A percentile compares a stretch with the other conserved stretches of the same genome.
phyloP scores from a whole-genome alignment of 805 yeast genomes.

The Debaryomyces prosopidis region DNA sequence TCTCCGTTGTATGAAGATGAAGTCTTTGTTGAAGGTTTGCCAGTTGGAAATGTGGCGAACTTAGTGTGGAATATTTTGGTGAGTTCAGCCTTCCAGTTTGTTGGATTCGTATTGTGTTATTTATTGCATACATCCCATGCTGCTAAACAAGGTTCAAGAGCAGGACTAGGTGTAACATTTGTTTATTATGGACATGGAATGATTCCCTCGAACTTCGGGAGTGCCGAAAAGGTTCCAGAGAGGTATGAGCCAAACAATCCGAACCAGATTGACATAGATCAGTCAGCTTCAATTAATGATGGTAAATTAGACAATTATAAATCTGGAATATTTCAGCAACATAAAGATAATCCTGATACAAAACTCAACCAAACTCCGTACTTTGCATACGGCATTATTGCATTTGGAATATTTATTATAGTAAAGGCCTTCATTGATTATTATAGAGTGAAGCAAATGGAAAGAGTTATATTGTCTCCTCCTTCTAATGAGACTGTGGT shows the following conservation, averaged over 20 bases:
- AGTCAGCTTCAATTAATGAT: constrained; percentile 23
- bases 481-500: constrained; percentile 18
- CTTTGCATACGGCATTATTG: constrained; percentile 61
- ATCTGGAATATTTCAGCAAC: constrained; percentile 25
- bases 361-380: constrained; percentile 39
- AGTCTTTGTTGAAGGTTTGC: constrained; percentile 90
- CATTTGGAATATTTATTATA: constrained; percentile 66
- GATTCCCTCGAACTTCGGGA: constrained; percentile 42
- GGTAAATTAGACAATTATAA: constrained; percentile 30
- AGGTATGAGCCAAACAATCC: constrained; percentile 36
- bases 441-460: constrained; percentile 74
- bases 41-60: constrained; percentile 89
- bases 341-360: constrained; percentile 4
- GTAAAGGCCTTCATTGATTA: constrained; percentile 72
- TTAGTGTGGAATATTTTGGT: constrained; percentile 89
- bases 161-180: constrained; percentile 86
- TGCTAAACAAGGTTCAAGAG: constrained; percentile 90
- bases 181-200: constrained; percentile 57
- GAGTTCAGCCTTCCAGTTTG: constrained; percentile 87
- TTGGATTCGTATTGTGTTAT: constrained; percentile 90
- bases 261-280: constrained; percentile 31
- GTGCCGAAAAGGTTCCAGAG: constrained; percentile 32
- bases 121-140: constrained; percentile 95
- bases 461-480: constrained; percentile 56
- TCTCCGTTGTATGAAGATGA: constrained; percentile 84